Conservation (phyloP, 768 basidiomycete genomes). For the Kwoniella botswanensis region DNA sequence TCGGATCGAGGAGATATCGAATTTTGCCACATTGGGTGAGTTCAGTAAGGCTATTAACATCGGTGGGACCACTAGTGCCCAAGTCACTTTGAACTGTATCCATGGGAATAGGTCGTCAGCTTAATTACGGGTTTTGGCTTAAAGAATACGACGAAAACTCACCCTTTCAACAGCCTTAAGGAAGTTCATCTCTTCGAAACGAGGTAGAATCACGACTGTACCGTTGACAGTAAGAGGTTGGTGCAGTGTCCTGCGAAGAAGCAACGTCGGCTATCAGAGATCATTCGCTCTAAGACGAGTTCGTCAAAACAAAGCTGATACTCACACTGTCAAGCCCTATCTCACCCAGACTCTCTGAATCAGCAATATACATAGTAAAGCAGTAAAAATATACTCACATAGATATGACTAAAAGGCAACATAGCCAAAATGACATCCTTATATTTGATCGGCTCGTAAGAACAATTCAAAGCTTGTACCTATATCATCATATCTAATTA, state of each 20-base stretch:
- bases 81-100: constrained; percentile 69
- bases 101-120: neutral
- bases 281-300: neutral
- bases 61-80: constrained; percentile 65
- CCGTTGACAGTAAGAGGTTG: constrained; percentile 53
- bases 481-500: neutral
- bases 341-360: neutral
- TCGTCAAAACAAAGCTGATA: neutral
- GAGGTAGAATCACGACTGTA: constrained; percentile 61
- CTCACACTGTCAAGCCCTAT: constrained; percentile 24
- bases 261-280: neutral
- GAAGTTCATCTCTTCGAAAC: constrained; percentile 74
- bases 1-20: constrained; percentile 68
- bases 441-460: constrained; percentile 61
- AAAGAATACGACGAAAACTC: neutral
- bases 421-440: constrained; percentile 68
- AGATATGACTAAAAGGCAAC: constrained; percentile 68
- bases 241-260: constrained; percentile 35
- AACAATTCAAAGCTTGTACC: constrained; percentile 63
- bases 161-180: constrained; percentile 64
- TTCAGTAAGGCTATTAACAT: constrained; percentile 77
- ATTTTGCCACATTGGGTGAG: constrained; percentile 68
- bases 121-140: neutral
- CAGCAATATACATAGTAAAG: neutral
- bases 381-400: constrained; percentile 51